Evolutionary conservation across 2,329 filamentous ascomycete species (phyloP).

Genomic region (Huntiella savannae): DNA sequence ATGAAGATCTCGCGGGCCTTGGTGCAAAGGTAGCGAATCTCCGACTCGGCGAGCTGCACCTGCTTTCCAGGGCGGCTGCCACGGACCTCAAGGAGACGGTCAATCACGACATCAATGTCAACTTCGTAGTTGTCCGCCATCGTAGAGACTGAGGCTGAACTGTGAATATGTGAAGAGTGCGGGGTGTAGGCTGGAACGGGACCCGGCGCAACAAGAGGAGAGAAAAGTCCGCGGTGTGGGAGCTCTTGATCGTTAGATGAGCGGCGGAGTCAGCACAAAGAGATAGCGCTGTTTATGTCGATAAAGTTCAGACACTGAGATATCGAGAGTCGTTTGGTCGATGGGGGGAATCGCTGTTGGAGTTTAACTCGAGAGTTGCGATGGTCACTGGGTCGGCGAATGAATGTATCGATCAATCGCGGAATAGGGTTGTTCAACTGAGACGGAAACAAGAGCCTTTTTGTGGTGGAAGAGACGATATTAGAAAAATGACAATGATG

Average conservation of each 20-base stretch:
- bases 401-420: background rate
- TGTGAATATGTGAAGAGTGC: background rate
- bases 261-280: too few relatives aligned
- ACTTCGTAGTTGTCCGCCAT: constrained; percentile 65
- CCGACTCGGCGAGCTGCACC: constrained; percentile 86
- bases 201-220: background rate
- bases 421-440: background rate
- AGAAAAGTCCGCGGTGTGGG: too few relatives aligned
- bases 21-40: constrained; percentile 94
- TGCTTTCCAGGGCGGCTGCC: constrained; percentile 97
- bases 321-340: background rate
- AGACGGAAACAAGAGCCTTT: background rate
- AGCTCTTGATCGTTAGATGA: too few relatives aligned
- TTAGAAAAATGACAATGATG: background rate
- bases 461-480: background rate
- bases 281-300: too few relatives aligned
- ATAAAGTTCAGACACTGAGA: too few relatives aligned
- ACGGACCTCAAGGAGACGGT: constrained; percentile 89
- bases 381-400: background rate
- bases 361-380: too few relatives aligned
- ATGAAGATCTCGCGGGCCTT: constrained; percentile 99
- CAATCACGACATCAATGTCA: constrained; percentile 98
- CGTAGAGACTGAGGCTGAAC: constrained; percentile 8
- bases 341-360: background rate
- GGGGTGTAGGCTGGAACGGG: background rate